Conservation (phyloP, 2,329 filamentous ascomycete species). For the Fusarium pseudoanthophilum region DNA sequence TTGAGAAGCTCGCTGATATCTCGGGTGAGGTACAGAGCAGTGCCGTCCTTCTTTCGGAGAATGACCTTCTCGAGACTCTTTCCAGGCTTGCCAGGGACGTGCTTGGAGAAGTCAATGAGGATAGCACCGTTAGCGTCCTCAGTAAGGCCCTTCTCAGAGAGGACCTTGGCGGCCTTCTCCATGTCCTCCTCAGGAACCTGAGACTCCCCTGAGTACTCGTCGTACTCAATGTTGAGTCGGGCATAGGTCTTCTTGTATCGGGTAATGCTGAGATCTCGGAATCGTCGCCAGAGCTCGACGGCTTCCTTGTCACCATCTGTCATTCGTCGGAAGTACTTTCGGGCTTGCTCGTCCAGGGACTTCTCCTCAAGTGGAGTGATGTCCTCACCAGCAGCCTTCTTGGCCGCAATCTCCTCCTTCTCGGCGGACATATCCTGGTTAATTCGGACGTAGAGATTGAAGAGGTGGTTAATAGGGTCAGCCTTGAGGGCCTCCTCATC, state of each 20-base stretch:
- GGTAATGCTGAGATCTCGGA: conserved; percentile 74
- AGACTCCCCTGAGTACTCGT: conserved; percentile 78
- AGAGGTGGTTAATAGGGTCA: conserved; percentile 85
- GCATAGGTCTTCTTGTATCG: conserved; percentile 76
- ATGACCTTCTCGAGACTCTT: conserved; percentile 78
- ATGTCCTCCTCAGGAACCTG: conserved; percentile 75
- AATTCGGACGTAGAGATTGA: conserved; percentile 84
- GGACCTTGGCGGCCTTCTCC: conserved; percentile 68
- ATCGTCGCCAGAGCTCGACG: conserved; percentile 71
- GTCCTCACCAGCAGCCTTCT: conserved; percentile 65
- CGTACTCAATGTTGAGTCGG: conserved; percentile 76
- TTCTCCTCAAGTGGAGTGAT: conserved; percentile 60
- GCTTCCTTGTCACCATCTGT: conserved; percentile 72
- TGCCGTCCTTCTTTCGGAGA: conserved; percentile 78
- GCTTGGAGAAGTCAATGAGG: conserved; percentile 77
- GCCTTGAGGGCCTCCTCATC: conserved; percentile 75
- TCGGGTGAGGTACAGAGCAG: conserved; percentile 80
- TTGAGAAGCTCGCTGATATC: conserved; percentile 80
- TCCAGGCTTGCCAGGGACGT: conserved; percentile 72
- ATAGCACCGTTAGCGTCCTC: conserved; percentile 78
- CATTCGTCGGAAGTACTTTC: conserved; percentile 77
- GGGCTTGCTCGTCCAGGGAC: conserved; percentile 78
- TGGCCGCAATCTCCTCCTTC: conserved; percentile 71
- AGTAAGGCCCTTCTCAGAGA: conserved; percentile 72
- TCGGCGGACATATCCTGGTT: conserved; percentile 74